Evolutionary conservation across 805 yeast species (phyloP).

Genomic region (Saturnispora gosingensis): DNA sequence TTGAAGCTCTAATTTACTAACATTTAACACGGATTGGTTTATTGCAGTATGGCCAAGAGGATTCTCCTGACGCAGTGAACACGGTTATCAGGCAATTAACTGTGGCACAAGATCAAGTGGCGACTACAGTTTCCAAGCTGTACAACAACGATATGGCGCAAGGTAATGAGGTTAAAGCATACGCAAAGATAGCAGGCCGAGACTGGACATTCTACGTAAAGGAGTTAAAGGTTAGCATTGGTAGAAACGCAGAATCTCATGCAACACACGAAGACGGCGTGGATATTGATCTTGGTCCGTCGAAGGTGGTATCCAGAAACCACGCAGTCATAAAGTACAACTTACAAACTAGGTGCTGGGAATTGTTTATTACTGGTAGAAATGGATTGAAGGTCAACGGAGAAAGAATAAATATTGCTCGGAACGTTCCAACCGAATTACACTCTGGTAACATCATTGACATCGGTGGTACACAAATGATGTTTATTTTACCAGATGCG

Average conservation of each 20-base stretch:
- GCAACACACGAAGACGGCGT: constrained; percentile 26
- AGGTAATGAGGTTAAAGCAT: constrained; percentile 86
- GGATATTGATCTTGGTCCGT: constrained; percentile 92
- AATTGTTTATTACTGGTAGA: constrained; percentile 71
- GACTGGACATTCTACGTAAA: constrained; percentile 95
- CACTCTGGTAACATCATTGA: constrained; percentile 87
- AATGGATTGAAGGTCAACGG: constrained; percentile 92
- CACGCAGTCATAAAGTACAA: constrained; percentile 84
- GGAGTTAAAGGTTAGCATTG: constrained; percentile 63
- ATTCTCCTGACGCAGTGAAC: constrained; percentile 58
- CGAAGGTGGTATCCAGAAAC: constrained; percentile 88
- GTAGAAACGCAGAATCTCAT: constrained; percentile 61
- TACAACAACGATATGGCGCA: constrained; percentile 66
- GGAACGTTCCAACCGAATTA: constrained; percentile 41
- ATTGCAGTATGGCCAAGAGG: constrained; percentile 31
- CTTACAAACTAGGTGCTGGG: constrained; percentile 72
- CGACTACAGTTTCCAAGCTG: constrained; percentile 62
- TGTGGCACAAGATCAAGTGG: constrained; percentile 52
- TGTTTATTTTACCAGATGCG: constrained; percentile 92
- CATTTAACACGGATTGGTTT: background rate
- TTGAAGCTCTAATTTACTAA: background rate
- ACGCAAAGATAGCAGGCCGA: constrained; percentile 89
- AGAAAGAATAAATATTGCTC: constrained; percentile 32
- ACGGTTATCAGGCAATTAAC: constrained; percentile 63
- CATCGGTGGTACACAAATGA: constrained; percentile 97